Base-by-base conservation (phyloP, 768 basidiomycete species). In the Cantharellus anzutake region DNA sequence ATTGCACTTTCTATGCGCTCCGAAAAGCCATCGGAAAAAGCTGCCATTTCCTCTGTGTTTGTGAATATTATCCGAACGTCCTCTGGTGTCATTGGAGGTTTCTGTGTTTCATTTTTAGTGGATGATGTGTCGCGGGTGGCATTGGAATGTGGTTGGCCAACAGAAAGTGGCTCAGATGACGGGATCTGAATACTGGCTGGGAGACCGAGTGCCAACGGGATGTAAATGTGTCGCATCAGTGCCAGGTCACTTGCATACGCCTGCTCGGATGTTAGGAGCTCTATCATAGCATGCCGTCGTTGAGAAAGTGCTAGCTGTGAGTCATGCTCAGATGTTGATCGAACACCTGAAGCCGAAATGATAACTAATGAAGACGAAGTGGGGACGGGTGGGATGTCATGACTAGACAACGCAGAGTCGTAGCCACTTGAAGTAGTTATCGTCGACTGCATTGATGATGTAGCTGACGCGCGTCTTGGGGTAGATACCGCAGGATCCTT, bases 161-260 rank as follows among this genome's bases (percentile, higher is more conserved):
- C 51, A 41, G n/a, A 16, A 29, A 41, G 37, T 52, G 35, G 20
- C 51, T 5, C 38, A 7, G 56, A 41, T 5, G 5, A 5, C 37
- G 56, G 61, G 51, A 41, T 5, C 37, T 62, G 44, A n/a, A 62
- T 57, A 3, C 41, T 53, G 3, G 75, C 70, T 3, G 74, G 65
- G 2, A 73, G 71, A 14, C 87, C 86, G 65, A 83, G 73, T 52
- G 86, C 87, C 58, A 87, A 70, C 3, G 86, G 86, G 44, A 89
- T 81, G 64, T 90, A 82, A 35, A 89, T 76, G 62, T 85, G 82
- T 58, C 82, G 76, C 63, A 90, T 80, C 59, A 89, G 73, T 14
- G 82, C 82, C 37, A 91, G 74, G 73, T 90, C 88, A n/a, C 80
- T 81, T 7, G 87, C 82, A 69, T 89, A 89, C 1, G 84, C 83